A percentile compares a stretch with the other conserved stretches of the same genome.
phyloP scores from a whole-genome alignment of 306 rosid genomes.

The Pyrus communis region DNA sequence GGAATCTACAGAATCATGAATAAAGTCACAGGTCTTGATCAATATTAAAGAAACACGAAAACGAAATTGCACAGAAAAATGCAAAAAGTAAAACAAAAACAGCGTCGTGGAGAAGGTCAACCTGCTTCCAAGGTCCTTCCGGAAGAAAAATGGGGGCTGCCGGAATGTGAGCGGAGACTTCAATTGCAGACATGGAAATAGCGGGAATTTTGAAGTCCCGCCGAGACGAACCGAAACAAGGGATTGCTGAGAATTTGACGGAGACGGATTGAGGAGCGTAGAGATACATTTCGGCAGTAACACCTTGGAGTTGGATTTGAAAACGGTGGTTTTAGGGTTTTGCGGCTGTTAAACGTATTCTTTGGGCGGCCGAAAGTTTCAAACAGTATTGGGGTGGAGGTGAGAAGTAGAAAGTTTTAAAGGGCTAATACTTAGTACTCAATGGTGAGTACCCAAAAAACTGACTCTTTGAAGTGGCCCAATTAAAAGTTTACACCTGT shows the following conservation, averaged over 20 bases:
- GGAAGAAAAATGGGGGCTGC: constrained; percentile 86
- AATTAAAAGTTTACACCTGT: no score
- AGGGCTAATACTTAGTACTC: no score
- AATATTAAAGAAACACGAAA: not conserved
- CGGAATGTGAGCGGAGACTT: constrained; percentile 38
- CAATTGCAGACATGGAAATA: constrained; percentile 23
- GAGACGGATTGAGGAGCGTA: constrained; percentile 30
- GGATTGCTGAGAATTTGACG: constrained; percentile 18
- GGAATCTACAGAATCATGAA: constrained; percentile 39
- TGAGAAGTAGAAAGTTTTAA: no score
- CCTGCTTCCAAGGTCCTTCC: constrained; percentile 94
- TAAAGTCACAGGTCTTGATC: not conserved
- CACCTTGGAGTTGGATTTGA: not conserved
- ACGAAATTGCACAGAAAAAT: not conserved
- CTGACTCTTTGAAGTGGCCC: no score
- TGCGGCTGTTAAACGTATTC: not conserved
- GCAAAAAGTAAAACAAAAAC: not conserved
- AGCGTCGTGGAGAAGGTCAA: not conserved
- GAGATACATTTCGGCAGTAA: constrained; percentile 20
- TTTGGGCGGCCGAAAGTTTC: not conserved
- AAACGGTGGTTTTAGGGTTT: not conserved
- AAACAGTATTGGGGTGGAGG: no score
- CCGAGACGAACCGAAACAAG: constrained; percentile 12
- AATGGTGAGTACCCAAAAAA: no score
- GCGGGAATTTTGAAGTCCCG: constrained; percentile 21